These are phyloP conservation scores for Xylaria venustula DNA, from an alignment of 495 filamentous ascomycete species.

Conservation along the genomic window DNA sequence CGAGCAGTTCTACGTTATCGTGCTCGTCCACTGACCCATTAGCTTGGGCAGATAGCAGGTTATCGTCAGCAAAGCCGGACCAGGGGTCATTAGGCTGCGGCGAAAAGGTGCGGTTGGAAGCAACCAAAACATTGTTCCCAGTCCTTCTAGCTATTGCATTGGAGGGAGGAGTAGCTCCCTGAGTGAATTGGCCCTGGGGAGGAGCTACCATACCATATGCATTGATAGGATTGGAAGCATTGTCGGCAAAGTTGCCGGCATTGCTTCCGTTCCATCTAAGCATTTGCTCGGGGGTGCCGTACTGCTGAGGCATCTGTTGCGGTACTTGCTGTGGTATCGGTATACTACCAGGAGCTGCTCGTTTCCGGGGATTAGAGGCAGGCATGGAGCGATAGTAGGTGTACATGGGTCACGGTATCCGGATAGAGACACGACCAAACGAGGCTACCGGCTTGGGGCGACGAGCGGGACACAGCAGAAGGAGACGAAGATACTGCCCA, in stretches of 20 bases:
- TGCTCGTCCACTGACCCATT: slow-evolving; percentile 49
- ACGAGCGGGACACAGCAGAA: slow-evolving; percentile 1
- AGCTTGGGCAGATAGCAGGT: slow-evolving; percentile 32
- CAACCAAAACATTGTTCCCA: slow-evolving; percentile 61
- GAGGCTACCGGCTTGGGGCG: not conserved
- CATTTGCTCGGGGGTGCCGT: slow-evolving; percentile 38
- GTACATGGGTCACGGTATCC: slow-evolving; percentile 28
- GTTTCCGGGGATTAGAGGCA: slow-evolving; percentile 61
- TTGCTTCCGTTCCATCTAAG: slow-evolving; percentile 40
- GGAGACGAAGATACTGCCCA: not conserved
- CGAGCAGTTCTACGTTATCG: slow-evolving; percentile 74
- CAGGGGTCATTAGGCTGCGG: slow-evolving; percentile 45
- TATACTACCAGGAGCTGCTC: slow-evolving; percentile 67
- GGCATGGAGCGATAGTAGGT: slow-evolving; percentile 40
- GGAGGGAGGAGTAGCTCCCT: slow-evolving; percentile 41
- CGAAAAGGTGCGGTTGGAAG: slow-evolving; percentile 42
- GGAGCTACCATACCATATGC: slow-evolving; percentile 41
- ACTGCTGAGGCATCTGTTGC: slow-evolving; percentile 41
- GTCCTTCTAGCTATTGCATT: slow-evolving; percentile 67
- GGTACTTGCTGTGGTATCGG: slow-evolving; percentile 42
- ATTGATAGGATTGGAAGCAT: slow-evolving; percentile 30
- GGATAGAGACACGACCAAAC: not conserved
- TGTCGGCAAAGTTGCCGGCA: slow-evolving; percentile 34
- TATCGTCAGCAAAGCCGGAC: slow-evolving; percentile 44
- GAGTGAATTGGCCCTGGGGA: slow-evolving; percentile 40